Base-by-base conservation (phyloP, 2,329 filamentous ascomycete species). In the Lachnellula occidentalis region DNA sequence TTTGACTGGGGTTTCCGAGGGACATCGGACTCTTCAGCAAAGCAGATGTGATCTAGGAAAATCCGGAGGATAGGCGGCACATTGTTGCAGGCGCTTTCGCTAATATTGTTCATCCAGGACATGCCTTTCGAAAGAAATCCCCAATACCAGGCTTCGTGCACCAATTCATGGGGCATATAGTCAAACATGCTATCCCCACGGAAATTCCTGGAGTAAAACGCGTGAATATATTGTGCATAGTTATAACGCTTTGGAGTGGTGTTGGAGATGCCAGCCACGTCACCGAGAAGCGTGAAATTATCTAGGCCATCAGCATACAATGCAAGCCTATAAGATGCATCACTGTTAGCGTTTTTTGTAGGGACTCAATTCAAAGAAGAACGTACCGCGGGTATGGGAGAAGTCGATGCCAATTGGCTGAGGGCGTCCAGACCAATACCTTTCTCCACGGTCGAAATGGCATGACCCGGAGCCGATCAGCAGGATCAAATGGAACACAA, bases 401-500 rank as follows among this genome's bases (percentile, higher is more conserved):
- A 58, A 58, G n/a, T 58, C 57, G 34, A 58, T 54, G 9, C 57
- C 57, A 43, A 58, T 54, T 7, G 57, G 50, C n/a, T 56, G 47
- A 11, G 57, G 57, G 22, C 45, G 53, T 12, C 57, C 54, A 46
- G 43, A 50, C 56, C 53, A 58, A 53, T 53, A 58, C 15, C 46
- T 17, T n/a, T 56, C 50, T 12, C 52, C 48, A 12, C 49, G 19
- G 14, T 54, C 14, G 15, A 52, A 55, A 22, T 24, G 19, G 11
- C 15, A 17, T 17, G 41, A 19, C 17, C 15, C 41, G 41, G 5
- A 43, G 41, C 19, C 11, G 19, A 43, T 11, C 15, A 43, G 19
- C 6, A 43, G 11, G 41, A 43, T 12, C 41, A 24, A 17, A 39
- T 15, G n/a, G 5, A 7, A 17, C 15, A 39, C 36, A 39, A 39